Conservation (phyloP, 106 monocot genomes). For the Agapanthus africanus region DNA sequence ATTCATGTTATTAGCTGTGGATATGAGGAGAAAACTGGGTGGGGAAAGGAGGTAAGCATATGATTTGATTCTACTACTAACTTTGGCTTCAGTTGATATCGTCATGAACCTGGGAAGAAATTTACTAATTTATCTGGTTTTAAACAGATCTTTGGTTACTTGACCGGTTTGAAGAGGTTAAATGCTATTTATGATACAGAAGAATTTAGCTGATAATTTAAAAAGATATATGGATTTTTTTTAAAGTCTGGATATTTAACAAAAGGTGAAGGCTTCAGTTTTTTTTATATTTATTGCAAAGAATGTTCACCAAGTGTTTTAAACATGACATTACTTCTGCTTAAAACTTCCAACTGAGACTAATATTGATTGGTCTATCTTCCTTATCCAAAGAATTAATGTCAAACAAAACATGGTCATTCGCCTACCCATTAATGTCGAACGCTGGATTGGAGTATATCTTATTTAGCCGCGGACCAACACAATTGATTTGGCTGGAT, state of each 20-base stretch:
- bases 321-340: neutral
- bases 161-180: neutral
- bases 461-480: too few relatives aligned
- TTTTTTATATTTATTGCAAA: neutral
- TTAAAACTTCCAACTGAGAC: neutral
- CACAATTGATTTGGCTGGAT: neutral
- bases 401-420: neutral
- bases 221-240: neutral
- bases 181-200: neutral
- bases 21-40: conserved; percentile 94
- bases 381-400: neutral
- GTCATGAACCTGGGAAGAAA: neutral
- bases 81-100: neutral
- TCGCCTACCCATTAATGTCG: neutral
- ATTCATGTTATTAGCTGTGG: conserved; percentile 98
- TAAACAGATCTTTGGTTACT: neutral
- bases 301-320: neutral
- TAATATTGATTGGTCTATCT: neutral
- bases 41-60: conserved; percentile 85
- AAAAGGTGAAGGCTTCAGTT: neutral
- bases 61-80: neutral
- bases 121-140: neutral
- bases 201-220: neutral
- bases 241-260: neutral
- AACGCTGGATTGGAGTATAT: too few relatives aligned